Conservation (phyloP, 106 monocot species). For the Dioscorea dumetorum region DNA sequence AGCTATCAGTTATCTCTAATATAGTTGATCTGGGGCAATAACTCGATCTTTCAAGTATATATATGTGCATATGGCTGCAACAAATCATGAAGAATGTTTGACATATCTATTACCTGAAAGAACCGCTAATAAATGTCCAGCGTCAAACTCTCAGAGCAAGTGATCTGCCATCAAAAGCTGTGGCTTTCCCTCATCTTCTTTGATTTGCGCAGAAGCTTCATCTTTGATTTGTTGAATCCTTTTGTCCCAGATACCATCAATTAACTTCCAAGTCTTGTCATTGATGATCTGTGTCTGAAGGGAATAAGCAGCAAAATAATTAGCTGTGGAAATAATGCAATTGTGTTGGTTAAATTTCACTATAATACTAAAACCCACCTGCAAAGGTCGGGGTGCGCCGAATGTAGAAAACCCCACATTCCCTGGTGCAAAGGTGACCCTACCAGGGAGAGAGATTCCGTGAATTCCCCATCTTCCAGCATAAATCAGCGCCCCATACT, state of each 20-base stretch:
- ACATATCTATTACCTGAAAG: no score
- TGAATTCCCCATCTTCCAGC: slow-evolving; percentile 90
- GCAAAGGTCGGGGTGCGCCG: slow-evolving; percentile 73
- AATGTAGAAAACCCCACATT: slow-evolving; percentile 73
- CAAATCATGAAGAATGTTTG: no score
- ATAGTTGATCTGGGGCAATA: no score
- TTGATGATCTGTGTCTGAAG: slow-evolving; percentile 72
- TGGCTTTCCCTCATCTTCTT: slow-evolving; percentile 53
- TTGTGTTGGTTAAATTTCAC: no score
- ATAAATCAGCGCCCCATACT: slow-evolving; percentile 77
- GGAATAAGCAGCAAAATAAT: slow-evolving; percentile 3
- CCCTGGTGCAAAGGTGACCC: slow-evolving; percentile 86
- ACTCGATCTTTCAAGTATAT: no score
- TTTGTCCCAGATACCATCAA: slow-evolving; percentile 66
- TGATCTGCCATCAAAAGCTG: slow-evolving; percentile 52
- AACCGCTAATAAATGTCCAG: no score
- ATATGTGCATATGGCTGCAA: no score
- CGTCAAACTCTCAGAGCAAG: slow-evolving; percentile 22
- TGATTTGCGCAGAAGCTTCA: slow-evolving; percentile 45
- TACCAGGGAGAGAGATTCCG: slow-evolving; percentile 72
- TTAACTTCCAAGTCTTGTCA: slow-evolving; percentile 74
- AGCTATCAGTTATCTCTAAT: no score
- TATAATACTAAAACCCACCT: slow-evolving; percentile 22
- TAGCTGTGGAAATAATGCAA: slow-evolving; percentile 3
- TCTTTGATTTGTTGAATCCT: slow-evolving; percentile 57